Evolutionary conservation across 805 yeast genomes (phyloP).

Genomic region (Novakomyces olei): DNA sequence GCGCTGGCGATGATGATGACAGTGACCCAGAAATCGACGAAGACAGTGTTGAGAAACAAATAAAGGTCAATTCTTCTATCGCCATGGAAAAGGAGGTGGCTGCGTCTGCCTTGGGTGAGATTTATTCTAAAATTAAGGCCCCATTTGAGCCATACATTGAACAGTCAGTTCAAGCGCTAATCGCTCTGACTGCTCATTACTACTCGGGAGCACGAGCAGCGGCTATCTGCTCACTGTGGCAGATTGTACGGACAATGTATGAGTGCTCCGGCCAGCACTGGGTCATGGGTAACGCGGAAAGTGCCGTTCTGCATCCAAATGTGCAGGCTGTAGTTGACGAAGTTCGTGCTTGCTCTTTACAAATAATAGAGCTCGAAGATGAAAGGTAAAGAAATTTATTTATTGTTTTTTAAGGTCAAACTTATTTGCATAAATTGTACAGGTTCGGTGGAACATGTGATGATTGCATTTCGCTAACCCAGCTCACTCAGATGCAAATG

Average conservation of each 20-base stretch:
- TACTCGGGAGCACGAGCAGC: conserved; percentile 74
- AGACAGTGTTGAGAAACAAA: conserved; percentile 44
- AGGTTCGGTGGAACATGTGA: too few species aligned
- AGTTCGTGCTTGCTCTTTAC: conserved; percentile 45
- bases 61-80: conserved; percentile 81
- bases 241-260: conserved; percentile 16
- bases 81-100: conserved; percentile 92
- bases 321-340: conserved; percentile 37
- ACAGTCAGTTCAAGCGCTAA: conserved; percentile 34
- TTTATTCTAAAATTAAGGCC: conserved; percentile 69
- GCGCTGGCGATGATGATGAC: conserved; percentile 12
- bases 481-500: too few species aligned
- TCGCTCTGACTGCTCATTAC: conserved; percentile 59
- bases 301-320: conserved; percentile 34
- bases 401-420: not conserved
- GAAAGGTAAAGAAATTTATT: conserved; percentile 35
- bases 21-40: conserved; percentile 34
- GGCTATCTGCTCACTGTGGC: conserved; percentile 66
- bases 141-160: conserved; percentile 61
- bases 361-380: conserved; percentile 50
- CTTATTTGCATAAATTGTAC: too few species aligned
- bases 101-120: conserved; percentile 66
- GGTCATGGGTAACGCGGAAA: conserved; percentile 15
- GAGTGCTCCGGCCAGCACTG: too few species aligned
- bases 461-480: too few species aligned